Evolutionary conservation across 257 asterid genomes (phyloP).

Genomic region (Plantago elongata): DNA sequence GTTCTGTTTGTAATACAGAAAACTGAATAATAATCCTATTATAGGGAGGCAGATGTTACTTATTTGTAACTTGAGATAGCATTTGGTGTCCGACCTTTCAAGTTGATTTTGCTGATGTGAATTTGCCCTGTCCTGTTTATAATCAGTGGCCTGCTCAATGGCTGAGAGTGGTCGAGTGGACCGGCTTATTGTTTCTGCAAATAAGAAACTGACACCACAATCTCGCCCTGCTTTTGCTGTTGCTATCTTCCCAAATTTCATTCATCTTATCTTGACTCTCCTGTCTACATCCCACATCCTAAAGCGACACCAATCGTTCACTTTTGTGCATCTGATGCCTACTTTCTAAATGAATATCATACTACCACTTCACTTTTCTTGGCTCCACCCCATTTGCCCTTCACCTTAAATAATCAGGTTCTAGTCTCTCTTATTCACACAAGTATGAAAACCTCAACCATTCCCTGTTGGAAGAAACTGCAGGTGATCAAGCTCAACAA

Average conservation of each 20-base stretch:
- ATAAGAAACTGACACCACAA: constrained; percentile 2
- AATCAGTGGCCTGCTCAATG: background rate
- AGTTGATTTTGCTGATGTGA: too few species aligned
- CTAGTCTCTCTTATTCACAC: background rate
- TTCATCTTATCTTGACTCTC: background rate
- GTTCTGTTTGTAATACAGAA: too few species aligned
- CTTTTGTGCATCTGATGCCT: constrained; percentile 10
- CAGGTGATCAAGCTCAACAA: constrained; percentile 12
- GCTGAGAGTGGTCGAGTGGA: background rate
- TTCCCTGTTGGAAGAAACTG: constrained; percentile 23
- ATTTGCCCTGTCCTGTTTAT: background rate
- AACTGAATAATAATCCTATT: too few species aligned
- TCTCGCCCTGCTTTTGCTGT: background rate
- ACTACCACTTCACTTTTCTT: background rate
- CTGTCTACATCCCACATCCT: background rate
- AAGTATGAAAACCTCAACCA: constrained; percentile 20
- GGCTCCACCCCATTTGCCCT: background rate
- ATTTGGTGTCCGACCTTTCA: too few species aligned
- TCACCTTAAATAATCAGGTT: constrained; percentile 3
- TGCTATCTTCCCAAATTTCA: background rate
- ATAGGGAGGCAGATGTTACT: too few species aligned
- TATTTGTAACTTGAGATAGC: too few species aligned
- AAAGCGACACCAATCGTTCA: constrained; percentile 1
- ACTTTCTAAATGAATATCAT: constrained; percentile 4
- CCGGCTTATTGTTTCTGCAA: background rate